A percentile compares a stretch with the other conserved stretches of the same genome.
These are phyloP conservation scores for Tephrocybe sp. DNA, from an alignment of 768 basidiomycete species.

Conservation along the genomic window DNA sequence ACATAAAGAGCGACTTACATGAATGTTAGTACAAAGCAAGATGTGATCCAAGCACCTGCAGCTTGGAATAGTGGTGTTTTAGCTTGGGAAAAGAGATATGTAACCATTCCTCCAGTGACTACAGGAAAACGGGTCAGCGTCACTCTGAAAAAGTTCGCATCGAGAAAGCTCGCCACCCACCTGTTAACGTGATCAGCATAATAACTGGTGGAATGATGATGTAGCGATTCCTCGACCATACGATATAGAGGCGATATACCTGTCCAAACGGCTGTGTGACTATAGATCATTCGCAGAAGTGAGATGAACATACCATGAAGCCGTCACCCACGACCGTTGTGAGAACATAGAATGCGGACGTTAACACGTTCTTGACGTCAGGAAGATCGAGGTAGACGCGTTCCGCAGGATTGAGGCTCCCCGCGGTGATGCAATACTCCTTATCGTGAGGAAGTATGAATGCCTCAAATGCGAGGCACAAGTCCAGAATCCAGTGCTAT, in stretches of 20 bases:
- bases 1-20: slow-evolving; percentile 10
- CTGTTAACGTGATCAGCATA: slow-evolving; percentile 7
- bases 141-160: not conserved
- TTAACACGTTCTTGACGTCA: slow-evolving; percentile 7
- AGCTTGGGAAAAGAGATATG: slow-evolving; percentile 18
- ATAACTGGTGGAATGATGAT: slow-evolving; percentile 11
- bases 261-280: not conserved
- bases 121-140: no score
- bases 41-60: slow-evolving; percentile 21
- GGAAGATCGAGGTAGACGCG: slow-evolving; percentile 13
- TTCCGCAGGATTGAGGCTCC: slow-evolving; percentile 12
- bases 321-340: slow-evolving; percentile 14
- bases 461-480: slow-evolving; percentile 10
- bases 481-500: slow-evolving; percentile 9
- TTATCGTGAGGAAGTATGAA: slow-evolving; percentile 7
- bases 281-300: not conserved
- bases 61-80: slow-evolving; percentile 20
- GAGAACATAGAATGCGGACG: slow-evolving; percentile 11
- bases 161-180: not conserved
- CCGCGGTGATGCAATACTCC: slow-evolving; percentile 8
- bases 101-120: slow-evolving; percentile 18
- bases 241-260: slow-evolving; percentile 16
- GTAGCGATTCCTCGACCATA: slow-evolving; percentile 11
- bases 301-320: slow-evolving; percentile 11
- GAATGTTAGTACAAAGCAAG: slow-evolving; percentile 19